Evolutionary conservation across 441 rosid genomes (phyloP).

Genomic region (Melastoma candidum): DNA sequence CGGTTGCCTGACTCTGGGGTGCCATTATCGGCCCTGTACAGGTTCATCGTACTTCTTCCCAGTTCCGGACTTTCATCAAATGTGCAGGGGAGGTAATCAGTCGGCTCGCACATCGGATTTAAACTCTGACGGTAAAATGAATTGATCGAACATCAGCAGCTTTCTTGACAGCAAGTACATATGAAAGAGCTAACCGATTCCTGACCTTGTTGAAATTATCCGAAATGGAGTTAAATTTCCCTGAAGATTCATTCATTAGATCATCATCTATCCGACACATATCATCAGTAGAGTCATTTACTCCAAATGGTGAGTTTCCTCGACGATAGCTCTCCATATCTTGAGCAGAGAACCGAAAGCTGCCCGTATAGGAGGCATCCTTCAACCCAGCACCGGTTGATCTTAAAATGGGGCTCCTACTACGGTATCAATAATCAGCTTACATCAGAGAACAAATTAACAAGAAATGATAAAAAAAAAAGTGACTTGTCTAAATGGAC

Average conservation of each 20-base stretch:
- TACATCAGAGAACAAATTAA: no score
- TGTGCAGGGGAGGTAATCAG: constrained; percentile 40
- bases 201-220: constrained; percentile 63
- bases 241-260: constrained; percentile 39
- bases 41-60: constrained; percentile 27
- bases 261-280: constrained; percentile 76
- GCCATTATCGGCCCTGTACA: not conserved
- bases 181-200: not conserved
- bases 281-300: constrained; percentile 41
- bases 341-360: constrained; percentile 38
- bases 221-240: constrained; percentile 41
- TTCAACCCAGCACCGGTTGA: constrained; percentile 43
- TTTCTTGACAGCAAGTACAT: constrained; percentile 3
- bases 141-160: constrained; percentile 10
- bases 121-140: constrained; percentile 50
- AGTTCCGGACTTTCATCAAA: constrained; percentile 35
- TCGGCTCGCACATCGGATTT: constrained; percentile 74
- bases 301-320: constrained; percentile 26
- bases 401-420: constrained; percentile 38
- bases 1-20: constrained; percentile 24
- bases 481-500: constrained; percentile 18
- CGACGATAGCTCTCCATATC: constrained; percentile 27
- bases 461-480: no score
- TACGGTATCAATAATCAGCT: constrained; percentile 18
- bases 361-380: constrained; percentile 63